Percentiles rank a stretch among this genome's conserved stretches.
These are phyloP conservation scores for Coniferiporia weirii DNA, from an alignment of 1,284 basidiomycete species.

Conservation along the genomic window DNA sequence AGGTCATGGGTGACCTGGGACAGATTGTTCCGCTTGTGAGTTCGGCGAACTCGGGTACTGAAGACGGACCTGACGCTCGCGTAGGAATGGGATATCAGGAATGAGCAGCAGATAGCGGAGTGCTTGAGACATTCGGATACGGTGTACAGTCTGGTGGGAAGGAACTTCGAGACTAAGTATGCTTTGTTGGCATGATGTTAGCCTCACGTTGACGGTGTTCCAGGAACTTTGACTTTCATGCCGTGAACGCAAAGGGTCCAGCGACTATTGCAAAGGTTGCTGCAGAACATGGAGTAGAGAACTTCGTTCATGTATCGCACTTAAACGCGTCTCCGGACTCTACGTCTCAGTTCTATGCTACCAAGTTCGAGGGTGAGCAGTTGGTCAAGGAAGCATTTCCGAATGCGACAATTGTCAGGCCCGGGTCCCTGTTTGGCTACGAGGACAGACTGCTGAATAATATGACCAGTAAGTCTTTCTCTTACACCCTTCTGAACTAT, in stretches of 20 bases:
- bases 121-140: conserved; percentile 95
- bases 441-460: conserved; percentile 95
- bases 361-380: conserved; percentile 90
- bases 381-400: conserved; percentile 84
- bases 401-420: conserved; percentile 86
- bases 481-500: conserved; percentile 8
- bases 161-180: conserved; percentile 90
- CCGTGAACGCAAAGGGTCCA: conserved; percentile 79
- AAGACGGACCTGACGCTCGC: conserved; percentile 10
- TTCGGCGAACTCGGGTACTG: conserved; percentile 6
- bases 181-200: conserved; percentile 22
- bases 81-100: conserved; percentile 92
- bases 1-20: conserved; percentile 93
- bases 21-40: conserved; percentile 92
- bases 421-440: conserved; percentile 82
- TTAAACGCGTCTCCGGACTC: conserved; percentile 85
- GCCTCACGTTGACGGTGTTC: conserved; percentile 24
- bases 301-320: conserved; percentile 94
- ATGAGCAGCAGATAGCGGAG: conserved; percentile 87
- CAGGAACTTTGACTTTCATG: conserved; percentile 81
- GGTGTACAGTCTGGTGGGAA: conserved; percentile 91
- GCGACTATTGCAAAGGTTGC: conserved; percentile 80
- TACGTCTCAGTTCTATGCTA: conserved; percentile 78
- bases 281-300: conserved; percentile 72
- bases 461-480: conserved; percentile 66